Base-by-base conservation (phyloP, 805 yeast genomes). In the Metschnikowia lochheadii region DNA sequence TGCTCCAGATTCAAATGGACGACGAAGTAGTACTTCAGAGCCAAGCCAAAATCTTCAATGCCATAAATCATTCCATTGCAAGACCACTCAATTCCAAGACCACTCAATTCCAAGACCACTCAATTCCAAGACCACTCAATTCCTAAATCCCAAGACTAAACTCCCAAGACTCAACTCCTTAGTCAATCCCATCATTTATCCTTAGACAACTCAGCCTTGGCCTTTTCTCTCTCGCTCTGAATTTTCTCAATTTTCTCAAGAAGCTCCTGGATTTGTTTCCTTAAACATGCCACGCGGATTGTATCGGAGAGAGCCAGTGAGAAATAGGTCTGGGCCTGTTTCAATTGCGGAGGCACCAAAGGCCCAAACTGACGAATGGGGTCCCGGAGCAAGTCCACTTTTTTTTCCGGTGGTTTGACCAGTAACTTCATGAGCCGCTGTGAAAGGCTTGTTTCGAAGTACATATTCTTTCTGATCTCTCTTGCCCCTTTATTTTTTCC, bases 281-380 rank as follows among this genome's bases (percentile, higher is more conserved):
- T 61, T 38, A 70, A 49, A 40, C 62, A 61, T 5, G 58, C 44
- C 8, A 67, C 43, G 29, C 55, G 49, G 7, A 69, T 50, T 13
- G 67, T 53, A 33, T 57, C 54, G 11, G 40, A 32, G 14, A 79
- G 52, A 0, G 75, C 75, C 2, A 45, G 46, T 2, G 46, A 56
- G 52, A 81, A 81, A 29, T 59, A 56, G 1, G 21, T 40, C 56
- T 77, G 81, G 1, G 80, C 66, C 29, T 54, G 49, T 5, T 71
- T 62, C 21, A 80, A 59, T 35, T 69, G 69, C 37, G 53, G 57
- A 6, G 83, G 80, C 2, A 74, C 80, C 36, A 80, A 60, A 0
- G 73, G 73, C 1, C 81, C 81, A 62, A 80, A 77, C 70, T 77
- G 80, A 35, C 65, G 26, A n/a, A 64, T 51, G 4, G 67, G 67